Evolutionary conservation across 345 rosid species (phyloP).

Genomic region (Citrus cavaleriei): DNA sequence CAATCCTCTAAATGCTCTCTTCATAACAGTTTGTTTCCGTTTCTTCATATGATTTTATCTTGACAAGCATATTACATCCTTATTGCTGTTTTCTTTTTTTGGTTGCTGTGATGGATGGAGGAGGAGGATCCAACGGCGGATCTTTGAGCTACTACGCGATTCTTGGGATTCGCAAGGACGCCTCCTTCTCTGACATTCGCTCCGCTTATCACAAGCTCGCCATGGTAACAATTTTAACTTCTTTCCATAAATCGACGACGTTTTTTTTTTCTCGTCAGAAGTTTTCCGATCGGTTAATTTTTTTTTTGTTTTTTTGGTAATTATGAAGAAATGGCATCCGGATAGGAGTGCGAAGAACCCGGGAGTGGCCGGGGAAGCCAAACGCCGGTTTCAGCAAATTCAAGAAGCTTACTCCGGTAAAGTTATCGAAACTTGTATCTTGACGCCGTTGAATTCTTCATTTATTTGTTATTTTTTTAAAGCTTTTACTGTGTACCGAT

Average conservation of each 20-base stretch:
- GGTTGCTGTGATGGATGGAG: constrained; percentile 42
- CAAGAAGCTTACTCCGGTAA: constrained; percentile 94
- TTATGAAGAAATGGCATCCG: constrained; percentile 87
- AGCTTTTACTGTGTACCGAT: background rate
- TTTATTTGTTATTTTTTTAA: background rate
- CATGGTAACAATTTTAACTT: constrained; percentile 39
- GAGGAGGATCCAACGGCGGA: constrained; percentile 62
- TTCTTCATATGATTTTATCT: background rate
- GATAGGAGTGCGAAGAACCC: constrained; percentile 62
- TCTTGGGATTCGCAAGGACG: constrained; percentile 76
- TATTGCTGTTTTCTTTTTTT: background rate
- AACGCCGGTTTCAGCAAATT: constrained; percentile 82
- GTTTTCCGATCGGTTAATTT: background rate
- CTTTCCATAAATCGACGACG: background rate
- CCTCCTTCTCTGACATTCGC: constrained; percentile 79
- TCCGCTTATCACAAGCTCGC: constrained; percentile 88
- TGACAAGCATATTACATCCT: background rate
- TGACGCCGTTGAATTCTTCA: background rate
- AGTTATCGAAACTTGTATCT: background rate
- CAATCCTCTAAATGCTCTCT: background rate
- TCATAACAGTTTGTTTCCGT: background rate
- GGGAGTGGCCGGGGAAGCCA: constrained; percentile 63
- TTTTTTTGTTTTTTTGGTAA: background rate
- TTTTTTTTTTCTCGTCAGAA: background rate
- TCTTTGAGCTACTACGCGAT: constrained; percentile 65